Percentiles rank a stretch among this genome's conserved stretches.
Evolutionary conservation across 306 rosid genomes (phyloP).

Genomic region (Trifolium subterraneum): DNA sequence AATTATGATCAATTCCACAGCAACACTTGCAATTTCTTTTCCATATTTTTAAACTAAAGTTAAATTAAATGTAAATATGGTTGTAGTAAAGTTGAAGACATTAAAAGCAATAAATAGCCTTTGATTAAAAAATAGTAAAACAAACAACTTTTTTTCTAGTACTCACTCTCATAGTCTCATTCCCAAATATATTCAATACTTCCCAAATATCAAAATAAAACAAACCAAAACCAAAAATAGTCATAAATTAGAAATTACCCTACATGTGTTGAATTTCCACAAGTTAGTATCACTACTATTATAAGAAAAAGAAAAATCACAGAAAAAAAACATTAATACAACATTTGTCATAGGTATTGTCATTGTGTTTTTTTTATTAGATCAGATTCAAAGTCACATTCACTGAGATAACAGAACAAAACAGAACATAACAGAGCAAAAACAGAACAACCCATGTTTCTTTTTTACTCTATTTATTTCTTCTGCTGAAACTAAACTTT

Average conservation of each 20-base stretch:
- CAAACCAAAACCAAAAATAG: constrained; percentile 10
- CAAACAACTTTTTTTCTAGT: not conserved
- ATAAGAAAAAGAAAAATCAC: constrained; percentile 3
- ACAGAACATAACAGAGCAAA: not conserved
- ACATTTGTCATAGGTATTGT: constrained; percentile 17
- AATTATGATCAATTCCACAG: constrained; percentile 38
- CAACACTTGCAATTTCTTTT: not conserved
- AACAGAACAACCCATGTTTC: constrained; percentile 2
- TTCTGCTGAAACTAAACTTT: not conserved
- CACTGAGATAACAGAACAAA: not conserved
- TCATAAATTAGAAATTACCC: constrained; percentile 27
- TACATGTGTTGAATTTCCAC: constrained; percentile 36
- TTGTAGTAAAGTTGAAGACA: constrained; percentile 44
- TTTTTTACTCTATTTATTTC: constrained; percentile 20
- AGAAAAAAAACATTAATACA: constrained; percentile 29
- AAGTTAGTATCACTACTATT: not conserved
- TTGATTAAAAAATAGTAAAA: constrained; percentile 21
- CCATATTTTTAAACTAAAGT: not conserved
- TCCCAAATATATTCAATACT: constrained; percentile 26
- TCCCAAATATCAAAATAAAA: constrained; percentile 38
- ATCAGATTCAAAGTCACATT: constrained; percentile 43
- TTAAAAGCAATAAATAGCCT: constrained; percentile 27
- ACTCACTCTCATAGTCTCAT: constrained; percentile 20
- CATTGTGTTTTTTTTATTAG: constrained; percentile 24
- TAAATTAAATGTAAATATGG: constrained; percentile 16